A percentile compares a stretch with the other conserved stretches of the same genome.
Conservation (phyloP, 75 land plant genomes). For the Larix kaempferi region DNA sequence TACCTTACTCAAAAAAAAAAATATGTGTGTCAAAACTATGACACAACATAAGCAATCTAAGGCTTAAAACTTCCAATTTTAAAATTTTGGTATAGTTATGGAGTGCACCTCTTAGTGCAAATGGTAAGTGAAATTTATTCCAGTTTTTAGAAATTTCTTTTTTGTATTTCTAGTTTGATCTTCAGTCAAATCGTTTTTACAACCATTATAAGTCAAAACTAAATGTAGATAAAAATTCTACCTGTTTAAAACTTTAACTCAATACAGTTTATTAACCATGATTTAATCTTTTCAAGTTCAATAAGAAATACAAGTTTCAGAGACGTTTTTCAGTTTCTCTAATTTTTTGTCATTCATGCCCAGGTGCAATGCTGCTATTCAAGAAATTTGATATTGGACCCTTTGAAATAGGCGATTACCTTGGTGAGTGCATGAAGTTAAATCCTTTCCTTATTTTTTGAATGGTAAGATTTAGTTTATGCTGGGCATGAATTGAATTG, state of each 20-base stretch:
- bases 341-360: not conserved
- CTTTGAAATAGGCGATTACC: constrained; percentile 63
- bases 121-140: not conserved
- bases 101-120: not conserved
- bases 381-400: constrained; percentile 42
- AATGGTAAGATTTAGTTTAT: not conserved
- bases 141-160: not conserved
- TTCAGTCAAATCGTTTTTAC: not conserved
- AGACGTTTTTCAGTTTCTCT: not conserved
- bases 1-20: no score
- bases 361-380: constrained; percentile 51
- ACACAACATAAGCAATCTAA: not conserved
- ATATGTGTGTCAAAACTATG: not conserved
- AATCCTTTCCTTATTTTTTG: not conserved
- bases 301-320: no score
- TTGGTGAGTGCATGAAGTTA: constrained; percentile 38
- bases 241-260: no score
- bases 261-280: not conserved
- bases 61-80: not conserved
- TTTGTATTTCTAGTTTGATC: not conserved
- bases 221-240: not conserved
- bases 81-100: not conserved
- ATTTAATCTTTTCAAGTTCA: no score
- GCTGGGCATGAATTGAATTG: not conserved
- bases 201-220: not conserved